A percentile compares a stretch with the other conserved stretches of the same genome.
Conservation (phyloP, 1,139 yeast species). For the Kodamaea fungicola region DNA sequence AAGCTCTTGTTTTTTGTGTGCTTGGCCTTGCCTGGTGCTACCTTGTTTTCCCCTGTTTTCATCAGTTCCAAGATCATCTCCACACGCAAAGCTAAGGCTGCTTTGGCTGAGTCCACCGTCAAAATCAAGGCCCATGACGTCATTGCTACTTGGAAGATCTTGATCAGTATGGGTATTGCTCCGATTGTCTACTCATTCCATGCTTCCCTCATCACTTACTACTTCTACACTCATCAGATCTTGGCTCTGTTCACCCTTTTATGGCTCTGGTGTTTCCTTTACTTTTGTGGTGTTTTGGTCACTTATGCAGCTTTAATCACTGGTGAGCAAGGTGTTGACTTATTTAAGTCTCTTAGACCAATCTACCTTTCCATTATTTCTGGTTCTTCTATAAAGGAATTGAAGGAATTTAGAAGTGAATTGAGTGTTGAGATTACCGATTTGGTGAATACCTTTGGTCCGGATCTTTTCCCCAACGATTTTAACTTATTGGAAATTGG, state of each 20-base stretch:
- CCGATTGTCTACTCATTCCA: slow-evolving; percentile 81
- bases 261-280: slow-evolving; percentile 45
- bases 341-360: slow-evolving; percentile 79
- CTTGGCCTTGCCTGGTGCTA: slow-evolving; percentile 40
- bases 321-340: slow-evolving; percentile 92
- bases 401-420: slow-evolving; percentile 39
- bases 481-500: slow-evolving; percentile 41
- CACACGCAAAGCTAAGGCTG: slow-evolving; percentile 35
- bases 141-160: slow-evolving; percentile 69
- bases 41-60: slow-evolving; percentile 46
- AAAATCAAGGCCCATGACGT: slow-evolving; percentile 47
- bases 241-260: slow-evolving; percentile 17
- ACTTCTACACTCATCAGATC: slow-evolving; percentile 27
- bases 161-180: slow-evolving; percentile 84
- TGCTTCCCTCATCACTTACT: slow-evolving; percentile 62
- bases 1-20: slow-evolving; percentile 33
- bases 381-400: slow-evolving; percentile 55
- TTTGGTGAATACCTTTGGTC: slow-evolving; percentile 44
- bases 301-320: slow-evolving; percentile 85
- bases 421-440: slow-evolving; percentile 43
- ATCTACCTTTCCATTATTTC: slow-evolving; percentile 68
- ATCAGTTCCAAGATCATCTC: slow-evolving; percentile 35
- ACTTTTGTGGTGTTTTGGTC: slow-evolving; percentile 59
- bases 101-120: slow-evolving; percentile 41
- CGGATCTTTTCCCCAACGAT: slow-evolving; percentile 44